phyloP scores from a whole-genome alignment of 495 filamentous ascomycete species.

The Trichocladium uniseriatum region DNA sequence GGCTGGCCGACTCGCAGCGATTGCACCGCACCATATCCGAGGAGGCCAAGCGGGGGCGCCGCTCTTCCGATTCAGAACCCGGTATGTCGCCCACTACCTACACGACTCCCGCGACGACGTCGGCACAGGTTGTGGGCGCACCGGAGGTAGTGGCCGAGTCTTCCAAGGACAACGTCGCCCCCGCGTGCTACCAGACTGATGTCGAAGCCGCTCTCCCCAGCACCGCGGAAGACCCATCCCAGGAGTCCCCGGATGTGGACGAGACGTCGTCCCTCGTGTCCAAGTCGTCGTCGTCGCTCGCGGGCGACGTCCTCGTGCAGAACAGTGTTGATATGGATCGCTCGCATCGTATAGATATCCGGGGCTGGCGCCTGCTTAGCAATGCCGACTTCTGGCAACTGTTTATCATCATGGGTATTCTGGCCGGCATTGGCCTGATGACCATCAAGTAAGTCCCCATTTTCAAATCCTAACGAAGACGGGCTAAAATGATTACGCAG shows the following conservation, averaged over 20 bases:
- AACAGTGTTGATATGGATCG: slow-evolving; percentile 48
- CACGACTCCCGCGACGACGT: slow-evolving; percentile 21
- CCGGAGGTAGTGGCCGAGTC: slow-evolving; percentile 5
- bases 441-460: slow-evolving; percentile 79
- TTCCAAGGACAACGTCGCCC: slow-evolving; percentile 2
- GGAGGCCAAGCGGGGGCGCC: slow-evolving; percentile 29
- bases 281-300: slow-evolving; percentile 38
- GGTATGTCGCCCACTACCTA: slow-evolving; percentile 51
- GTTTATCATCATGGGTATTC: slow-evolving; percentile 72
- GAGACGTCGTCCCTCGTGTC: slow-evolving; percentile 84
- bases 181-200: slow-evolving; percentile 20
- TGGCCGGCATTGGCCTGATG: slow-evolving; percentile 93
- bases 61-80: slow-evolving; percentile 48
- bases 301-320: slow-evolving; percentile 40
- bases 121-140: too few relatives aligned
- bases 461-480: neutral
- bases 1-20: slow-evolving; percentile 44
- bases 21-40: slow-evolving; percentile 55
- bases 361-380: slow-evolving; percentile 68
- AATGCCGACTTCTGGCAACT: slow-evolving; percentile 82
- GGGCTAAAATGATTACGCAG: slow-evolving; percentile 44
- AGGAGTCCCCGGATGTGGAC: slow-evolving; percentile 39
- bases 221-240: slow-evolving; percentile 22
- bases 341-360: slow-evolving; percentile 74
- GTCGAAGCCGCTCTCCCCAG: slow-evolving; percentile 29